Evolutionary conservation across 495 filamentous ascomycete genomes (phyloP).

Genomic region (Penicillium tannophilum): DNA sequence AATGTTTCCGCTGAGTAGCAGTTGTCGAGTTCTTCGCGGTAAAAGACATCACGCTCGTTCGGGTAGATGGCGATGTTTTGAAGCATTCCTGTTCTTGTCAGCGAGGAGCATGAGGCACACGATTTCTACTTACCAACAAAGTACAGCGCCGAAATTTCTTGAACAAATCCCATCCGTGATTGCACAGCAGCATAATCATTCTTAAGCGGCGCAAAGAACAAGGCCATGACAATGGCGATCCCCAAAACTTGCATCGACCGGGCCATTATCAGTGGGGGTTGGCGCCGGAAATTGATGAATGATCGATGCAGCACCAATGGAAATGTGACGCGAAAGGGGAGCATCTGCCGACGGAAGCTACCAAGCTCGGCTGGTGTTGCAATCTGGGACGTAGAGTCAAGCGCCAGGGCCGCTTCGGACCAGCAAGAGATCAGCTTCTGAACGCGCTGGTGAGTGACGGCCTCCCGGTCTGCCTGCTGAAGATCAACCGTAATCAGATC

Average conservation of each 20-base stretch:
- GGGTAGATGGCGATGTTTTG: slow-evolving; percentile 77
- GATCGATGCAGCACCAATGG: slow-evolving; percentile 65
- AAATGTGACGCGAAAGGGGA: slow-evolving; percentile 62
- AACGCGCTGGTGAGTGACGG: slow-evolving; percentile 59
- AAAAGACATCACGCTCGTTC: slow-evolving; percentile 67
- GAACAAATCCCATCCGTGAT: slow-evolving; percentile 69
- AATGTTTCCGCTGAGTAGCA: slow-evolving; percentile 70
- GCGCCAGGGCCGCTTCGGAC: slow-evolving; percentile 29
- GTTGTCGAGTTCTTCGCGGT: slow-evolving; percentile 68
- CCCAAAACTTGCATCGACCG: slow-evolving; percentile 69
- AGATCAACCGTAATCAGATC: slow-evolving; percentile 76
- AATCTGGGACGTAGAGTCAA: slow-evolving; percentile 41
- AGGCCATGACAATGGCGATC: slow-evolving; percentile 62
- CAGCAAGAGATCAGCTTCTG: slow-evolving; percentile 52
- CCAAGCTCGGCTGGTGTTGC: slow-evolving; percentile 71
- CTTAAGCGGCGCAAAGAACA: slow-evolving; percentile 73
- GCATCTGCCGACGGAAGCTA: slow-evolving; percentile 59
- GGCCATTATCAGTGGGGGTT: slow-evolving; percentile 63
- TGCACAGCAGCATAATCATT: slow-evolving; percentile 68
- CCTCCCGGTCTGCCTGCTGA: slow-evolving; percentile 61
- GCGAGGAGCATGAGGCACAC: background rate
- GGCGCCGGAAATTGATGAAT: slow-evolving; percentile 65
- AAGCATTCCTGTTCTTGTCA: slow-evolving; percentile 60
- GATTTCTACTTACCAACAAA: slow-evolving; percentile 66
- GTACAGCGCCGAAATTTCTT: slow-evolving; percentile 69